Base-by-base conservation (phyloP, 257 asterid genomes). In the Penstemon newberryi region DNA sequence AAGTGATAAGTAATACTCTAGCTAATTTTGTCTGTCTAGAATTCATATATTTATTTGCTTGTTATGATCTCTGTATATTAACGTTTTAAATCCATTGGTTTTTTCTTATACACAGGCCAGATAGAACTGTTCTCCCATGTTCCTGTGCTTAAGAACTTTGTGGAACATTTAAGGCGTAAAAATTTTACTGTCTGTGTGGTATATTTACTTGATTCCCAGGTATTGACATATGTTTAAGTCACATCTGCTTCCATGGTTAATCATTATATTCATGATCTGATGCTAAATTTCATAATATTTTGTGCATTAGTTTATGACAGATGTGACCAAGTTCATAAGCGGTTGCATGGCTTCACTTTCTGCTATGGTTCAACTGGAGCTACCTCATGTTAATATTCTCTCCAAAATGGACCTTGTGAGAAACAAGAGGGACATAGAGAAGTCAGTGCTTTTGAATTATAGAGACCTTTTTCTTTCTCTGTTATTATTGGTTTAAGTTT, bases 291-390 rank as follows among this genome's bases (percentile, higher is more conserved):
- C 66, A 41, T 73, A 25, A 25, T 25, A 25, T 58, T 8, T 67
- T 53, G 37, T 64, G 4, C 56, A 15, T 57, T 75, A 90, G 99
- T 94, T 94, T 79, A 86, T 94, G 46, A 91, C 99, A 66, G 97
- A 94, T 73, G 97, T 91, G 79, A 87, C 99, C 91, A 94, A 94
- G 87, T 94, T 94, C 78, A 87, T 91, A 8, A 94, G 97, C 75
- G 97, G 99, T 19, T 94, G 99, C 69, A 91, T 94, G 99, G 78
- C 97, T 67, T 91, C 99, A 51, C 99, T 94, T 78, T 94, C 97
- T 65, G 96, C 96, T 8, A 94, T 89, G 99, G 84, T 94, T 76
- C 99, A 94, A 76, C 90, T 91, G 80, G 97, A 94, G 85, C 85
- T 94, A 62, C 99, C 99, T 60, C 97, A 91, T 82, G 89, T 94